Conservation (phyloP, 2,329 filamentous ascomycete genomes). For the Nothophoma quercina region DNA sequence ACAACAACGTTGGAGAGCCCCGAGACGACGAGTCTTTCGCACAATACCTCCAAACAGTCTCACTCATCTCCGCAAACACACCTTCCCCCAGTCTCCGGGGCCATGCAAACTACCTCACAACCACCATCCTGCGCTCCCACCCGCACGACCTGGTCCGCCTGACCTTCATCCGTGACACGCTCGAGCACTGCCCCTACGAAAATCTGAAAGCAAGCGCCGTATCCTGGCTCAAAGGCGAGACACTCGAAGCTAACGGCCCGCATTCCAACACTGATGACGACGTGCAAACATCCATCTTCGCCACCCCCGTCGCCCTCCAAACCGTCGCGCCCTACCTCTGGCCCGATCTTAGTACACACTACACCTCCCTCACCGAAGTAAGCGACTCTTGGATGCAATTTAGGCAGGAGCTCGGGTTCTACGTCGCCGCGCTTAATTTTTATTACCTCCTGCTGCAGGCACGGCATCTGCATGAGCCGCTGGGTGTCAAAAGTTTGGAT, state of each 20-base stretch:
- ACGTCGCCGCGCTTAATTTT: constrained; percentile 65
- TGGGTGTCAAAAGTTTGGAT: constrained; percentile 58
- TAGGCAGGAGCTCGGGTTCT: constrained; percentile 60
- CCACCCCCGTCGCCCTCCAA: constrained; percentile 56
- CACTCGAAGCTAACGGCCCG: constrained; percentile 56
- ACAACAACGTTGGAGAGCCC: constrained; percentile 55
- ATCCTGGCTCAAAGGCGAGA: constrained; percentile 68
- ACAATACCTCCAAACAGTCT: constrained; percentile 59
- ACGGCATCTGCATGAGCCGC: constrained; percentile 53
- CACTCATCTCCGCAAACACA: constrained; percentile 58
- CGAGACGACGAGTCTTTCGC: constrained; percentile 60
- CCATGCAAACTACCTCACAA: constrained; percentile 58
- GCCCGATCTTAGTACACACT: constrained; percentile 55
- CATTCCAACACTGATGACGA: constrained; percentile 21
- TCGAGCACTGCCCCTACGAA: constrained; percentile 62
- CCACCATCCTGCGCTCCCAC: constrained; percentile 61
- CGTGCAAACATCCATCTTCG: constrained; percentile 50
- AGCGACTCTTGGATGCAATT: constrained; percentile 54
- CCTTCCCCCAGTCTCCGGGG: constrained; percentile 57
- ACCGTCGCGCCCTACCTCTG: constrained; percentile 62
- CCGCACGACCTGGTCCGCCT: constrained; percentile 60
- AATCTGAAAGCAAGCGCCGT: constrained; percentile 66
- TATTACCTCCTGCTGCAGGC: constrained; percentile 64
- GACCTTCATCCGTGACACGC: constrained; percentile 62
- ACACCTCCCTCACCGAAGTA: constrained; percentile 38